Percentiles rank a stretch among this genome's conserved stretches.
phyloP scores from a whole-genome alignment of 140 eudicot species.

The Flaveria floridana region DNA sequence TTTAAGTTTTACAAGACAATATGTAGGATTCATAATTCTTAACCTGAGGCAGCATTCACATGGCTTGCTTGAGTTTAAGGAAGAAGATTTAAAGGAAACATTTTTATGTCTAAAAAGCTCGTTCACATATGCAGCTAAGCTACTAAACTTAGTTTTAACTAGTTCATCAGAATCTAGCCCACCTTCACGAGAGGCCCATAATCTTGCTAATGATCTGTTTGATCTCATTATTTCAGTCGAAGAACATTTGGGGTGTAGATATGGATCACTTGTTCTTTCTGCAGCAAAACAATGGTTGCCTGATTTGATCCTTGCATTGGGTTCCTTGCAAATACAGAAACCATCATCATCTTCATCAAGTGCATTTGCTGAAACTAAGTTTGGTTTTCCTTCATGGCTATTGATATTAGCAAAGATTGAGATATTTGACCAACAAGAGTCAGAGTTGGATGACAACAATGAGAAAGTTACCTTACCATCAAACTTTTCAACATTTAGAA shows the following conservation, averaged over 20 bases:
- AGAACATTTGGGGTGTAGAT: constrained; percentile 57
- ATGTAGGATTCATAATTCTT: constrained; percentile 44
- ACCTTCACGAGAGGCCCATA: constrained; percentile 38
- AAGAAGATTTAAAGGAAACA: constrained; percentile 58
- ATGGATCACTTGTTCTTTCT: constrained; percentile 55
- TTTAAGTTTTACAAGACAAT: constrained; percentile 51
- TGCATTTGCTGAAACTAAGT: constrained; percentile 32
- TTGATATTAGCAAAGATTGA: constrained; percentile 59
- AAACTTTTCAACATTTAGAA: constrained; percentile 48
- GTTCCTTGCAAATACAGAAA: constrained; percentile 47
- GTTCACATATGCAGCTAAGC: constrained; percentile 80
- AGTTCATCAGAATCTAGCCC: constrained; percentile 40
- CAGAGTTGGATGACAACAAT: constrained; percentile 39
- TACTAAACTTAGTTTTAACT: constrained; percentile 55
- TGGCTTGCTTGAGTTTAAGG: constrained; percentile 46
- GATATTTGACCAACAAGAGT: constrained; percentile 41
- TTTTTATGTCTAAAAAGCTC: constrained; percentile 69
- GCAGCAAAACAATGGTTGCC: constrained; percentile 81
- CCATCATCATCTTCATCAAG: constrained; percentile 32
- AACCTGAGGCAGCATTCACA: constrained; percentile 43
- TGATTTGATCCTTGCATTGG: constrained; percentile 70
- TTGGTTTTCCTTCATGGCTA: constrained; percentile 57
- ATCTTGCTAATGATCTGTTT: constrained; percentile 58
- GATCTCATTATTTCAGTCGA: constrained; percentile 57
- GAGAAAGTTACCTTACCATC: constrained; percentile 28